These are phyloP conservation scores for Yarrowia divulgata DNA, from an alignment of 805 yeast species.

Conservation along the genomic window DNA sequence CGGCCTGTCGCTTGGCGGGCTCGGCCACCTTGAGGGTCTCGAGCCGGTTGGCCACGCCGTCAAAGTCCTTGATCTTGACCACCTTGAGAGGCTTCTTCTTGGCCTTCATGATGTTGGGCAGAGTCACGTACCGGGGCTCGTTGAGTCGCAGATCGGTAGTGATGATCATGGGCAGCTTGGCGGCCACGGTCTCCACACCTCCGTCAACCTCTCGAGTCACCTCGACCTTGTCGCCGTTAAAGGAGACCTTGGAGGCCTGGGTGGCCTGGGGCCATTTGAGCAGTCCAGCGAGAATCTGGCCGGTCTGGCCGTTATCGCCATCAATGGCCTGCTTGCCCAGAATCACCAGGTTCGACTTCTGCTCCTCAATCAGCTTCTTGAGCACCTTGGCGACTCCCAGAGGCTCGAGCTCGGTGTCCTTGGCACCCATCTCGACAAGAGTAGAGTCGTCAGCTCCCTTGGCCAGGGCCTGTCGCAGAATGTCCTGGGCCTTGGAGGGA, in stretches of 20 bases:
- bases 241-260: conserved; percentile 83
- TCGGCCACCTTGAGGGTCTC: conserved; percentile 78
- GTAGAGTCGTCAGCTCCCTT: conserved; percentile 93
- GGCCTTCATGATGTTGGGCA: conserved; percentile 98
- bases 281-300: conserved; percentile 94
- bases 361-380: conserved; percentile 71
- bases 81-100: conserved; percentile 91
- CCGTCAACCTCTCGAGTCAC: conserved; percentile 96
- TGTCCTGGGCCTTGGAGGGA: conserved; percentile 83
- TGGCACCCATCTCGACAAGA: conserved; percentile 76
- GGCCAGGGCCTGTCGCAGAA: conserved; percentile 87
- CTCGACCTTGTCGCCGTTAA: conserved; percentile 60
- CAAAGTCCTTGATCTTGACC: conserved; percentile 69
- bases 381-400: conserved; percentile 87
- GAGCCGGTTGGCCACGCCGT: conserved; percentile 69
- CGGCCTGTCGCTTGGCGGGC: conserved; percentile 83
- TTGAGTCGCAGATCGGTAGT: conserved; percentile 94
- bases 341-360: conserved; percentile 77
- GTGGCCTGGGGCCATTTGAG: conserved; percentile 97
- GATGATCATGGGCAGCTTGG: conserved; percentile 81
- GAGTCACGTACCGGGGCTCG: conserved; percentile 93
- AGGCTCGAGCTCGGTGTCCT: conserved; percentile 72
- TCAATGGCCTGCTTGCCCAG: conserved; percentile 98
- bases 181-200: conserved; percentile 82
- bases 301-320: conserved; percentile 93